Evolutionary conservation across 176 grass and related monocot genomes (phyloP).

Genomic region (Avena eriantha): DNA sequence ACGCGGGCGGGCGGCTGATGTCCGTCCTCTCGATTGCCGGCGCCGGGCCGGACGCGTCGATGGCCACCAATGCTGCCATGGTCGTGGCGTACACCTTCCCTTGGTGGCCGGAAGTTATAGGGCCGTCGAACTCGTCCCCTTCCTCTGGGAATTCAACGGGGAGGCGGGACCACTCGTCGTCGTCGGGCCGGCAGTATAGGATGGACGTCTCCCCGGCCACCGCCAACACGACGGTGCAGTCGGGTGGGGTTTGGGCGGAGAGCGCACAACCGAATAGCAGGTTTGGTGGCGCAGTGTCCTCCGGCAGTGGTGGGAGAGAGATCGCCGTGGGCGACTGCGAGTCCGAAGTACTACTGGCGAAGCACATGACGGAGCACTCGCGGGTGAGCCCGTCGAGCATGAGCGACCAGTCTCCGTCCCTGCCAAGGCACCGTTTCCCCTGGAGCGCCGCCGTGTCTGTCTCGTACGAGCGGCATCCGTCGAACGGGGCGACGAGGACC

Average conservation of each 20-base stretch:
- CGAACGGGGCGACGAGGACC: background rate
- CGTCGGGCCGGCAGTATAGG: background rate
- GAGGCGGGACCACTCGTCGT: background rate
- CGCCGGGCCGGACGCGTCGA: background rate
- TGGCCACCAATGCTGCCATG: background rate
- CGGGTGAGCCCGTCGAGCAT: background rate
- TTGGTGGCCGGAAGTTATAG: background rate
- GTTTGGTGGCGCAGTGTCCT: background rate
- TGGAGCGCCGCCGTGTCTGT: background rate
- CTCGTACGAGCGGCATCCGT: background rate
- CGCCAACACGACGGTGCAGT: background rate
- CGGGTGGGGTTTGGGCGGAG: background rate
- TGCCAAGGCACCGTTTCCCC: slow-evolving; percentile 4
- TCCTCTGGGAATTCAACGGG: background rate
- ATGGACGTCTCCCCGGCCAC: background rate
- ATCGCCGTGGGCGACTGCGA: background rate
- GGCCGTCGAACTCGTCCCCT: background rate
- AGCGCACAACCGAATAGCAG: background rate
- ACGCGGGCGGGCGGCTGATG: background rate
- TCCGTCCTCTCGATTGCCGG: background rate
- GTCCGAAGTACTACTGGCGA: background rate
- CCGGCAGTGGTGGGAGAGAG: background rate
- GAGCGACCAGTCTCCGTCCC: background rate
- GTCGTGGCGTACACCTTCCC: background rate
- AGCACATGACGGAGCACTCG: background rate